Evolutionary conservation across 305 asterid genomes (phyloP), one percentile per base, ranked within the genome.

Genomic region (Fraxinus latifolia): DNA sequence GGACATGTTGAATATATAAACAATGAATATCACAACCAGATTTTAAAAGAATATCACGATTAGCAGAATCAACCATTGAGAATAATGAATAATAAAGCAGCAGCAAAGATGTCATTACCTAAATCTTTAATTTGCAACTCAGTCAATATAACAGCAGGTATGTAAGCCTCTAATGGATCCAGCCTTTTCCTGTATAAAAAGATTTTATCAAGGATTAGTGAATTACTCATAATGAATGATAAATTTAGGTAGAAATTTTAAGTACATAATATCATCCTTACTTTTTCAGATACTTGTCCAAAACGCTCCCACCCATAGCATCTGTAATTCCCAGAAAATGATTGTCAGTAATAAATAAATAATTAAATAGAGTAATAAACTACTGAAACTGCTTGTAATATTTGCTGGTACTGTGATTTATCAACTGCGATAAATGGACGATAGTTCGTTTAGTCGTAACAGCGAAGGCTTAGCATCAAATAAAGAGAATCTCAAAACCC

Each of bases 61-160:
- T 17, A 17, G 67, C 70, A 7, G 70, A 60, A 65, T 23, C 73
- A 65, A 65, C 32, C 36, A 11, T 65, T 74, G 76, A 37, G 67
- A 55, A 55, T 17, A 17, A 55, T 55, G 27, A 55, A 55, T 17
- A 55, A 55, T 55, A 6, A 55, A 55, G 67, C 67, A 55, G 67
- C 67, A 53, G 32, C 39, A 39, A 44, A 83, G 78, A 60, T 3
- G 32, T 77, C 11, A 50, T 87, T 86, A 95, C 99, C 99, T 86
- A 95, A 81, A 87, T 95, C 98, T 87, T 89, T 88, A 82, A 95
- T 95, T 89, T 95, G 98, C 89, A 93, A 53, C 92, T 87, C 97
- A 8, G 98, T 90, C 88, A 95, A 81, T 82, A 94, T 81, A 83
- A 95, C 94, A 85, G 98, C 96, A 9, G 99, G 99, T 86, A 95